Evolutionary conservation across 257 asterid species (phyloP).

Genomic region (Fraxinus pennsylvanica): DNA sequence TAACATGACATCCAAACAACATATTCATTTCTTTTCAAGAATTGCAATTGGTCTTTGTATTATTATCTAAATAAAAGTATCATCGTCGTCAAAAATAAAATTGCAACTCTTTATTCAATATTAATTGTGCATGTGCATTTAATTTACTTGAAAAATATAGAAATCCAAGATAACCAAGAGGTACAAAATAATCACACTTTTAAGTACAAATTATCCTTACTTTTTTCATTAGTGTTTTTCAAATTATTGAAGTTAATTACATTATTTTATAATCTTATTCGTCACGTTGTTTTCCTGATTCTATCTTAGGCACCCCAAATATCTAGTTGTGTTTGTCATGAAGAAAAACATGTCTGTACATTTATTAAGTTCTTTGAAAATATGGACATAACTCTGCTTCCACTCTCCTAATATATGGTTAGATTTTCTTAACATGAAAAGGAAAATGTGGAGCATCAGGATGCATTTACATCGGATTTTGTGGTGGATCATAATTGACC

Average conservation of each 20-base stretch:
- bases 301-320: background rate
- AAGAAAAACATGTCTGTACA: background rate
- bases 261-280: background rate
- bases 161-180: background rate
- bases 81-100: background rate
- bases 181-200: background rate
- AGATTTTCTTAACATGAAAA: background rate
- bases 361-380: conserved; percentile 1
- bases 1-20: background rate
- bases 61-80: background rate
- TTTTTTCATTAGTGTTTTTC: background rate
- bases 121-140: background rate
- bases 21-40: background rate
- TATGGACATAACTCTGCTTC: background rate
- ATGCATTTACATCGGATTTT: background rate
- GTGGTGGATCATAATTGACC: too few relatives aligned
- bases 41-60: background rate
- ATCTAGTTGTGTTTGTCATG: background rate
- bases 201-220: background rate
- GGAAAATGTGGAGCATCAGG: conserved; percentile 1
- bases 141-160: background rate
- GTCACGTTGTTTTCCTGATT: background rate
- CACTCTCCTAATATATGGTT: background rate
- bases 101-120: background rate
- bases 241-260: conserved; percentile 1